phyloP scores from a whole-genome alignment of 495 filamentous ascomycete species.

The Podospora didyma region DNA sequence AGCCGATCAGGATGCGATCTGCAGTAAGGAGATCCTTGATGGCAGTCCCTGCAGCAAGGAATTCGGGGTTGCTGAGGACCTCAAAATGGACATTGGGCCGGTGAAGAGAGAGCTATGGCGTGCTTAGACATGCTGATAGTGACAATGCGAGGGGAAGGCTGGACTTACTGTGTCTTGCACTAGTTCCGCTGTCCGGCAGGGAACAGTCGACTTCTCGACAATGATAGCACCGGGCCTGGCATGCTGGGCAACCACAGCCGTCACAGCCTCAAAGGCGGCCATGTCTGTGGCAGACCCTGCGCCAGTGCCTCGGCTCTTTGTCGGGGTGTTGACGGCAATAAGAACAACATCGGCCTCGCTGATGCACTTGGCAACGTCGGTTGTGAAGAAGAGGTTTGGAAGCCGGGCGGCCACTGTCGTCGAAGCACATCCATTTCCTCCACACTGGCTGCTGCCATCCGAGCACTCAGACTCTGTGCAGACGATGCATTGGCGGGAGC shows the following conservation, averaged over 20 bases:
- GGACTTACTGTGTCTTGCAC: slow-evolving; percentile 63
- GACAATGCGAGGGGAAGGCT: slow-evolving; percentile 9
- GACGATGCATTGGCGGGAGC: slow-evolving; percentile 28
- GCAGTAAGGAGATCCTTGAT: slow-evolving; percentile 66
- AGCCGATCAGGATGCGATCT: slow-evolving; percentile 76
- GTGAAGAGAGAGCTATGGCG: slow-evolving; percentile 32
- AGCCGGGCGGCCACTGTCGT: slow-evolving; percentile 23
- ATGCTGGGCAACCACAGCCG: slow-evolving; percentile 59
- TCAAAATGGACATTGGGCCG: slow-evolving; percentile 64
- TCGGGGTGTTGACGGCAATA: slow-evolving; percentile 77
- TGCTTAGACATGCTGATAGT: background rate
- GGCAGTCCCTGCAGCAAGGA: slow-evolving; percentile 73
- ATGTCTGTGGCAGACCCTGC: slow-evolving; percentile 68
- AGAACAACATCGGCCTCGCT: slow-evolving; percentile 68
- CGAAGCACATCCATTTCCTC: slow-evolving; percentile 13
- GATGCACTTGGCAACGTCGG: slow-evolving; percentile 56
- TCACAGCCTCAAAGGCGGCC: slow-evolving; percentile 64
- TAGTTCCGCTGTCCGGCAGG: slow-evolving; percentile 66
- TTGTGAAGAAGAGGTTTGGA: slow-evolving; percentile 69
- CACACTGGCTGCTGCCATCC: slow-evolving; percentile 27
- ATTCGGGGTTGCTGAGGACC: slow-evolving; percentile 78
- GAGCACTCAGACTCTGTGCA: slow-evolving; percentile 22
- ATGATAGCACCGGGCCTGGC: slow-evolving; percentile 66
- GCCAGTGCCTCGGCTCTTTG: slow-evolving; percentile 64
- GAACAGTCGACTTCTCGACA: slow-evolving; percentile 80